Conservation (phyloP, 129 eudicot species). For the Apium graveolens region DNA sequence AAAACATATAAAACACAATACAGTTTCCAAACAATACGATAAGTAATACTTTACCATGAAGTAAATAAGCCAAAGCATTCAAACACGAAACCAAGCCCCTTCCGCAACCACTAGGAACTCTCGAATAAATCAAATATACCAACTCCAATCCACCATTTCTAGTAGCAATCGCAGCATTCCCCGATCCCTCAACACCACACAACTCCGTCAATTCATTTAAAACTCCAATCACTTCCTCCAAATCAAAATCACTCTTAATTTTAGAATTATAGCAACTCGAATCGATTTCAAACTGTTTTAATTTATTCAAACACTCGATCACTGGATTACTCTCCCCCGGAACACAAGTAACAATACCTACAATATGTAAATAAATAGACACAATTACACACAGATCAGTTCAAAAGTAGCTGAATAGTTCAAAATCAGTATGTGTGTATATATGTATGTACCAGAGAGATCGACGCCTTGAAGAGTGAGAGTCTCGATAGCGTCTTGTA, state of each 20-base stretch:
- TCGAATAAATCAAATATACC: slow-evolving; percentile 37
- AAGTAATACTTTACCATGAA: slow-evolving; percentile 46
- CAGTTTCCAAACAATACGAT: neutral
- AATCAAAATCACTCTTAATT: slow-evolving; percentile 8
- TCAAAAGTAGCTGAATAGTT: neutral
- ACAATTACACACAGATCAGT: neutral
- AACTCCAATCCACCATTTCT: slow-evolving; percentile 69
- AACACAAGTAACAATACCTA: slow-evolving; percentile 51
- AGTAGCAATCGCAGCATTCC: slow-evolving; percentile 65
- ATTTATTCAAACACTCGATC: slow-evolving; percentile 40
- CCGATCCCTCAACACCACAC: slow-evolving; percentile 41
- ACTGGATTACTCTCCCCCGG: slow-evolving; percentile 77
- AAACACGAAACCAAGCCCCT: slow-evolving; percentile 37
- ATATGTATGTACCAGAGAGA: slow-evolving; percentile 50
- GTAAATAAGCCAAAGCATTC: slow-evolving; percentile 46
- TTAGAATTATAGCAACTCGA: neutral
- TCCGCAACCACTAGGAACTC: slow-evolving; percentile 16
- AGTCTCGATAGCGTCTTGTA: slow-evolving; percentile 71
- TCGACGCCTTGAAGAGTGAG: slow-evolving; percentile 94
- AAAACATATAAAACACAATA: too few relatives aligned
- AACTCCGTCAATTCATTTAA: slow-evolving; percentile 35
- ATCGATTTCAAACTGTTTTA: slow-evolving; percentile 29
- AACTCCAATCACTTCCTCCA: slow-evolving; percentile 27
- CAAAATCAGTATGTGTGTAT: neutral
- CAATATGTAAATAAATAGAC: neutral